Conservation (phyloP, 2,329 filamentous ascomycete species). For the Alternaria brassicae region DNA sequence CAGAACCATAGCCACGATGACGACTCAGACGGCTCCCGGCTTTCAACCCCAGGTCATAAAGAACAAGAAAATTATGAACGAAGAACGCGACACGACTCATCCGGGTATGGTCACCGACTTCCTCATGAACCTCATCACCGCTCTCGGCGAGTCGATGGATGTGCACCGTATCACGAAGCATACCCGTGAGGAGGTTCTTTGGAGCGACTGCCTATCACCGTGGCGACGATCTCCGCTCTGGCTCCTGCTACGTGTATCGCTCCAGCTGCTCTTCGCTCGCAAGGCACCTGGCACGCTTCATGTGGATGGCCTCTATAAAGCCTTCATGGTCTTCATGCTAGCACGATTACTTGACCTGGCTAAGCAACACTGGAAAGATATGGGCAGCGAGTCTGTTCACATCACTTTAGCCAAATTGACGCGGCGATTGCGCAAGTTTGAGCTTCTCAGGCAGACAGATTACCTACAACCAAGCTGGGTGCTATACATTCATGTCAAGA, state of each 20-base stretch:
- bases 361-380: background rate
- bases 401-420: slow-evolving; percentile 30
- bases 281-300: slow-evolving; percentile 14
- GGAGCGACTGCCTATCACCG: slow-evolving; percentile 46
- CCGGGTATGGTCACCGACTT: slow-evolving; percentile 63
- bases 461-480: slow-evolving; percentile 13
- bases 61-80: slow-evolving; percentile 44
- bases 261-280: slow-evolving; percentile 52
- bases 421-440: slow-evolving; percentile 34
- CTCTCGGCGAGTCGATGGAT: slow-evolving; percentile 44
- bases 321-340: slow-evolving; percentile 59
- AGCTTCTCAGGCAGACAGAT: slow-evolving; percentile 13
- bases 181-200: slow-evolving; percentile 63
- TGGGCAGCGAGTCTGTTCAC: slow-evolving; percentile 23
- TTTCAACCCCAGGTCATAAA: slow-evolving; percentile 52
- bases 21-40: slow-evolving; percentile 43
- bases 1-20: slow-evolving; percentile 47
- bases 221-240: slow-evolving; percentile 64
- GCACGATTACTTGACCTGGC: slow-evolving; percentile 48
- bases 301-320: slow-evolving; percentile 55
- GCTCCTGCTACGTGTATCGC: slow-evolving; percentile 61
- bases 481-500: background rate
- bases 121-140: slow-evolving; percentile 51
- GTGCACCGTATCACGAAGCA: slow-evolving; percentile 56
- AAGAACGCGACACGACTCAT: slow-evolving; percentile 58